Conservation (phyloP, 1,284 basidiomycete genomes). For the Cutaneotrichosporon dermatis region DNA sequence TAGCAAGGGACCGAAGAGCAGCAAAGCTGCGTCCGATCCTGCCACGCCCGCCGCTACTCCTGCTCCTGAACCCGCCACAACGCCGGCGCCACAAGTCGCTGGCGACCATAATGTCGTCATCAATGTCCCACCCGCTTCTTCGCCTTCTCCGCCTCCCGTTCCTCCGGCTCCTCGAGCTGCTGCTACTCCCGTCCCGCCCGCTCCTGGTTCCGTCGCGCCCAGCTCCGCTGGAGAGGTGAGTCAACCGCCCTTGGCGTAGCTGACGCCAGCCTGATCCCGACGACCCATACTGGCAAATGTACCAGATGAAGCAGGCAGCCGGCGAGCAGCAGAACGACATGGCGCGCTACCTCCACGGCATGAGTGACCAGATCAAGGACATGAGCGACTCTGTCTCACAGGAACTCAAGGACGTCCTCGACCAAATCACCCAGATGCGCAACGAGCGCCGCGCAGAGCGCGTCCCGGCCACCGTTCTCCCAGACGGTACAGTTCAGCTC, state of each 20-base stretch:
- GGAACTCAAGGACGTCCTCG: conserved; percentile 40
- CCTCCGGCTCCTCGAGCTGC: neutral
- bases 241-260: no score
- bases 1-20: neutral
- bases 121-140: conserved; percentile 3
- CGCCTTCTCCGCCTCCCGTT: neutral
- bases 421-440: conserved; percentile 38
- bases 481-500: conserved; percentile 43
- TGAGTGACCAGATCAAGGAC: conserved; percentile 43
- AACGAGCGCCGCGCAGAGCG: conserved; percentile 39
- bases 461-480: conserved; percentile 35
- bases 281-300: neutral
- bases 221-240: no score
- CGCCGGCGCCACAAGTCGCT: no score
- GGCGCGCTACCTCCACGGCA: conserved; percentile 44
- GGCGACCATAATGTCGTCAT: conserved; percentile 1
- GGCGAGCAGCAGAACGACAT: conserved; percentile 29
- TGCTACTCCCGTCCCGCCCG: neutral
- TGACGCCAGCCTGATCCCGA: no score
- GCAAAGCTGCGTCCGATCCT: neutral
- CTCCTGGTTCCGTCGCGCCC: neutral
- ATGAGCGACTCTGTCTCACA: conserved; percentile 27
- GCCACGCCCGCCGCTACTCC: neutral
- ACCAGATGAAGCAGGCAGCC: neutral
- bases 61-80: no score